These are phyloP conservation scores for Scheffersomyces parashehatae DNA, from an alignment of 1,139 yeast species.

Conservation along the genomic window DNA sequence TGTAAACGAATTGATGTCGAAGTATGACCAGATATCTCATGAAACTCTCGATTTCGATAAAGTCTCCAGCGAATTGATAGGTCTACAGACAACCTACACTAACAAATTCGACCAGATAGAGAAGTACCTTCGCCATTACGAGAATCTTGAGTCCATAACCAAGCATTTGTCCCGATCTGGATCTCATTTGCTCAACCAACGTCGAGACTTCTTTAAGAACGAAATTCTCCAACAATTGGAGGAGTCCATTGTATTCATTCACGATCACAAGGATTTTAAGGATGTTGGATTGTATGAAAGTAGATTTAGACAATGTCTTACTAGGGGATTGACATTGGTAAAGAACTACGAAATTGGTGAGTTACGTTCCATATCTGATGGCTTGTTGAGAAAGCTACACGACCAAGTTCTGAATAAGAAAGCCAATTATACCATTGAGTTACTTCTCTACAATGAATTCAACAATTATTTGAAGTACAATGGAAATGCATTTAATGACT, in stretches of 20 bases:
- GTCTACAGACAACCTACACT: slow-evolving; percentile 48
- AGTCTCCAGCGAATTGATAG: slow-evolving; percentile 54
- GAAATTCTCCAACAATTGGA: slow-evolving; percentile 61
- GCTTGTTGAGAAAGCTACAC: slow-evolving; percentile 33
- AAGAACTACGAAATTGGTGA: slow-evolving; percentile 63
- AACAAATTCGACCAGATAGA: slow-evolving; percentile 51
- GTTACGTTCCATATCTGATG: slow-evolving; percentile 49
- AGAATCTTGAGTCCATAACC: slow-evolving; percentile 68
- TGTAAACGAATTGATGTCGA: slow-evolving; percentile 45
- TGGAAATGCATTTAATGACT: slow-evolving; percentile 32
- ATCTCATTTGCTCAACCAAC: slow-evolving; percentile 60
- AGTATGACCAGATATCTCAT: slow-evolving; percentile 55
- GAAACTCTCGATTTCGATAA: slow-evolving; percentile 68
- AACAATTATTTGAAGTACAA: slow-evolving; percentile 28
- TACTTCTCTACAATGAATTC: slow-evolving; percentile 57
- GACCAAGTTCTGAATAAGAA: slow-evolving; percentile 5
- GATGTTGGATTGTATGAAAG: slow-evolving; percentile 72
- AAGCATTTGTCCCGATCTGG: slow-evolving; percentile 65
- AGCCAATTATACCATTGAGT: slow-evolving; percentile 20
- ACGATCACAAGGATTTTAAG: slow-evolving; percentile 50
- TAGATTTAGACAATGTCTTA: slow-evolving; percentile 81
- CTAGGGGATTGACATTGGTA: slow-evolving; percentile 76
- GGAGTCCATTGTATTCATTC: slow-evolving; percentile 41
- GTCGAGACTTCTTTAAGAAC: slow-evolving; percentile 16
- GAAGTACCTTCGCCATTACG: slow-evolving; percentile 59